These are phyloP conservation scores for Podosphaera aphanis DNA, from an alignment of 2,329 filamentous ascomycete species.

Conservation along the genomic window DNA sequence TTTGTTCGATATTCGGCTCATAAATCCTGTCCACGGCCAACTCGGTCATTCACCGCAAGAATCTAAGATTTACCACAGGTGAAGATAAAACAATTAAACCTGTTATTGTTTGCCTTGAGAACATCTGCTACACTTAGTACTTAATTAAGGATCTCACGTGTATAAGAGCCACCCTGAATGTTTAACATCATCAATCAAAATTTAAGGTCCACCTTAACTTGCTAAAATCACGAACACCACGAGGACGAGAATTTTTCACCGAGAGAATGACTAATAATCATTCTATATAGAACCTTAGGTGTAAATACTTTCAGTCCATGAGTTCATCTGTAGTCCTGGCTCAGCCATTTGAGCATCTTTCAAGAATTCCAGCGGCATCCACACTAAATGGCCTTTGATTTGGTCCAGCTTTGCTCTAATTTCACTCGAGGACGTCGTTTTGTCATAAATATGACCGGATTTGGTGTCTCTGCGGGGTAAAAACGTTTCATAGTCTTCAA, in stretches of 20 bases:
- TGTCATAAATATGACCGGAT: constrained; percentile 69
- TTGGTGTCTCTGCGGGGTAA: constrained; percentile 46
- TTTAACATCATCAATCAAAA: no score
- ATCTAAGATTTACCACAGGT: no score
- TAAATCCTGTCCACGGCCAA: no score
- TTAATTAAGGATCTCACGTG: no score
- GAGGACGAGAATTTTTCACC: not conserved
- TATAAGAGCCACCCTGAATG: no score
- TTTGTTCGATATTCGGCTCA: no score
- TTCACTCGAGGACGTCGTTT: constrained; percentile 47
- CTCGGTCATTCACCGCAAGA: no score
- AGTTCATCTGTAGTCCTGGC: constrained; percentile 63
- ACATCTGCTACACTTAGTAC: no score
- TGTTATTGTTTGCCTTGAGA: no score
- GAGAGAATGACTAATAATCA: not conserved
- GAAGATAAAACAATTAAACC: no score
- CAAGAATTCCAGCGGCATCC: constrained; percentile 84
- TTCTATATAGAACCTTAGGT: constrained; percentile 22
- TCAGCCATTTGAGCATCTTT: constrained; percentile 75
- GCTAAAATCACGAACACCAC: no score
- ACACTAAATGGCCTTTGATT: constrained; percentile 73
- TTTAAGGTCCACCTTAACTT: no score
- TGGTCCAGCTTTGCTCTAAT: constrained; percentile 53
- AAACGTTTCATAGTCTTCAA: constrained; percentile 73
- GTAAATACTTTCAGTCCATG: constrained; percentile 69